Conservation (phyloP, 768 basidiomycete genomes). For the Russula abietina region DNA sequence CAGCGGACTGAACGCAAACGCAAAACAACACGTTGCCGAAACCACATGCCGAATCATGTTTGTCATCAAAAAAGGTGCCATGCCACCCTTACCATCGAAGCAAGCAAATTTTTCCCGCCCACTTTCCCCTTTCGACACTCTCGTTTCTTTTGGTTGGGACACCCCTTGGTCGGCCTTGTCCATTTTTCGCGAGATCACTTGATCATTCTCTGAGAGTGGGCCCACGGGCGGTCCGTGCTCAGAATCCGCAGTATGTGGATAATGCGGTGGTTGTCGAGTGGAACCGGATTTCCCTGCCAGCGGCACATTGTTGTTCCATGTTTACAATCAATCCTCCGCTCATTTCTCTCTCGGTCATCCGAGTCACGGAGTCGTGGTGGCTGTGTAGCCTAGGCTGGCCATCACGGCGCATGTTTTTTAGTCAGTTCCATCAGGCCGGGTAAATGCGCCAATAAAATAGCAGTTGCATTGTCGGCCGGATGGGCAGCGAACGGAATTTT, state of each 20-base stretch:
- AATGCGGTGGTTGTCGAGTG: conserved; percentile 1
- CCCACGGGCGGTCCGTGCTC: neutral
- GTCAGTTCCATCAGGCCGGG: neutral
- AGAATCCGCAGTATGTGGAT: conserved; percentile 11
- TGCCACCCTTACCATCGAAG: neutral
- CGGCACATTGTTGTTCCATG: neutral
- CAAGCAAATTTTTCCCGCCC: conserved; percentile 11
- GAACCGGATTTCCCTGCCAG: neutral
- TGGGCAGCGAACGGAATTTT: conserved; percentile 6
- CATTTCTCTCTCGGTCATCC: neutral
- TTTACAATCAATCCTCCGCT: conserved; percentile 9
- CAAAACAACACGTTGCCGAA: no score
- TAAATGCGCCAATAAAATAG: neutral
- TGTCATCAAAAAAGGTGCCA: conserved; percentile 7
- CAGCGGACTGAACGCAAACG: conserved; percentile 10
- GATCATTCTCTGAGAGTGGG: neutral
- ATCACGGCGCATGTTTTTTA: neutral
- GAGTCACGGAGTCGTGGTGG: neutral
- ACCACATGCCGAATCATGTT: conserved; percentile 13
- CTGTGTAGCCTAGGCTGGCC: neutral
- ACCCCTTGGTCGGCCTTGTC: conserved; percentile 4
- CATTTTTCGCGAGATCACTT: conserved; percentile 5
- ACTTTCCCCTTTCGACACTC: conserved; percentile 18
- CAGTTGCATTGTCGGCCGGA: neutral
- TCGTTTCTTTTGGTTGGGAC: conserved; percentile 5